These are phyloP conservation scores for Cenchrus fungigraminus DNA, from an alignment of 176 grass and related monocot species.

Conservation along the genomic window DNA sequence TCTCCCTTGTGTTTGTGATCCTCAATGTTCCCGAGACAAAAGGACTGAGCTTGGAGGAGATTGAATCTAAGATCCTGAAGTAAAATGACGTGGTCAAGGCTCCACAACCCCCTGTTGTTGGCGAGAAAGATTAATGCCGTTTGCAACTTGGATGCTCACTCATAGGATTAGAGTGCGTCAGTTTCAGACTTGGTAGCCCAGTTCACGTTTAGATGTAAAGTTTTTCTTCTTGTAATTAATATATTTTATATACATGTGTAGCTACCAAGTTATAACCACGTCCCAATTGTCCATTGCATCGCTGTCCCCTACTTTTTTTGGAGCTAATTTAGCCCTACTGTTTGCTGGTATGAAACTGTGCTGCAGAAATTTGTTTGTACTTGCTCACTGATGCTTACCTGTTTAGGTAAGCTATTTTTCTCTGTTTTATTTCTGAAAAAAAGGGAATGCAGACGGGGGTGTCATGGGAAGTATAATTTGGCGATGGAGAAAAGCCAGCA, in stretches of 20 bases:
- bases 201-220: slow-evolving; percentile 31
- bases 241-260: slow-evolving; percentile 26
- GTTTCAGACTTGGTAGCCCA: background rate
- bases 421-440: background rate
- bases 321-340: too few species aligned
- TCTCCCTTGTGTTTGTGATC: slow-evolving; percentile 76
- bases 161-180: background rate
- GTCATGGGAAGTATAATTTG: background rate
- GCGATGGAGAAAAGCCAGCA: background rate
- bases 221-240: slow-evolving; percentile 23
- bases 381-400: background rate
- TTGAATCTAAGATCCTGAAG: slow-evolving; percentile 88
- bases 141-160: background rate
- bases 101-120: background rate
- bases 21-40: slow-evolving; percentile 90
- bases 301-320: background rate
- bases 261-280: slow-evolving; percentile 3
- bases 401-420: background rate
- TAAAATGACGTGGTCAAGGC: slow-evolving; percentile 25
- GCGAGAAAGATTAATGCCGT: background rate
- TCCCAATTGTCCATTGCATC: background rate
- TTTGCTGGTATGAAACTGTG: background rate
- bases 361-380: background rate
- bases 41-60: slow-evolving; percentile 96
- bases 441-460: background rate